A percentile compares a stretch with the other conserved stretches of the same genome.
These are phyloP conservation scores for Neurospora sp. DNA, from an alignment of 495 filamentous ascomycete species.

Conservation along the genomic window DNA sequence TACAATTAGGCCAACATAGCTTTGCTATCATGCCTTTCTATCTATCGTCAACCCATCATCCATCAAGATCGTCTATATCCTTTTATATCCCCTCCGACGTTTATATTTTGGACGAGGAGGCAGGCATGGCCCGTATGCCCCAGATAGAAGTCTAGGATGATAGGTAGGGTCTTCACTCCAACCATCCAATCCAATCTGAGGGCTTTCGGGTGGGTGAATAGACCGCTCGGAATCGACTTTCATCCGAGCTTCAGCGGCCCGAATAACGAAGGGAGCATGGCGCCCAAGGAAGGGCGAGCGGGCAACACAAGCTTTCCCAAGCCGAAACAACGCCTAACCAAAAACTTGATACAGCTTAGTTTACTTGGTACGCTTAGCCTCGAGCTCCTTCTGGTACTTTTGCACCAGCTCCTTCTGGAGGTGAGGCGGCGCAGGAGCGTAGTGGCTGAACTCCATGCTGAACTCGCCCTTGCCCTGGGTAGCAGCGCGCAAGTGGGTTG, in stretches of 20 bases:
- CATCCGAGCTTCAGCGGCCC: neutral
- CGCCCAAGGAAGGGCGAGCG: neutral
- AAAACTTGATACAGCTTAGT: neutral
- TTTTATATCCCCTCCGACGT: neutral
- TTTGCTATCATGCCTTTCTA: neutral
- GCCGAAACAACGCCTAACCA: neutral
- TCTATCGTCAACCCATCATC: neutral
- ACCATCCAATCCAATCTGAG: neutral
- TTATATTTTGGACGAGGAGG: neutral
- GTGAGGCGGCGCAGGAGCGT: conserved; percentile 75
- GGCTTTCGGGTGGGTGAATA: no score
- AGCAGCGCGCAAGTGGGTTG: conserved; percentile 74
- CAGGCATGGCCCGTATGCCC: neutral
- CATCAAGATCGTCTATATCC: neutral
- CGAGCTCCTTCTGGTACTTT: conserved; percentile 78
- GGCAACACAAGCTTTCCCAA: neutral
- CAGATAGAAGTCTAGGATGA: neutral
- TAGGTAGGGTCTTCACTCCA: neutral
- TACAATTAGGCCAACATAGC: neutral
- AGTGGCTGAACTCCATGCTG: conserved; percentile 97
- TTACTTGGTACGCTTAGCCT: conserved; percentile 50
- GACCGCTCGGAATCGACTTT: neutral
- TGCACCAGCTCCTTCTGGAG: conserved; percentile 87
- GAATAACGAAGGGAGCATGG: neutral
- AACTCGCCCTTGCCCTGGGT: conserved; percentile 99